Percentiles rank a stretch among this genome's conserved stretches.
phyloP scores from a whole-genome alignment of 768 basidiomycete genomes.

The Russula vinacea region DNA sequence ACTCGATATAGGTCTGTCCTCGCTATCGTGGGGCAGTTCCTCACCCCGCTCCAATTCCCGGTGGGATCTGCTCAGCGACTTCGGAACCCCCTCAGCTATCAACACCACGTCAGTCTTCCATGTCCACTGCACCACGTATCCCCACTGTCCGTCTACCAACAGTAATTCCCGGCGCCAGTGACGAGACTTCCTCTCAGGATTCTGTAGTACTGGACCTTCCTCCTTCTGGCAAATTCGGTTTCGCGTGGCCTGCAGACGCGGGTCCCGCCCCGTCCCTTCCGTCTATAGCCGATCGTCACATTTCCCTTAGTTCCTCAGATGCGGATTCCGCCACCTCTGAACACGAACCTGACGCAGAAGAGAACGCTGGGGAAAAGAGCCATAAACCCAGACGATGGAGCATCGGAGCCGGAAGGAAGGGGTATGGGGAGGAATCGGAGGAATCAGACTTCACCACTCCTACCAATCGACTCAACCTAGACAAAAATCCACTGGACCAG shows the following conservation, averaged over 20 bases:
- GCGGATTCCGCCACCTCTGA: slow-evolving; percentile 52
- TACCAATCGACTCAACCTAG: slow-evolving; percentile 35
- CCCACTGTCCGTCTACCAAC: slow-evolving; percentile 54
- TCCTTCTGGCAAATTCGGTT: slow-evolving; percentile 54
- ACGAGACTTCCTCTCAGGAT: slow-evolving; percentile 43
- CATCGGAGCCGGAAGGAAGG: slow-evolving; percentile 26
- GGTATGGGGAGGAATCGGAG: slow-evolving; percentile 32
- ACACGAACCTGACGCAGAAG: slow-evolving; percentile 35
- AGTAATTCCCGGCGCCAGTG: slow-evolving; percentile 42
- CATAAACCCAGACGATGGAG: slow-evolving; percentile 14
- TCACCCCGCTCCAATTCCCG: slow-evolving; percentile 17
- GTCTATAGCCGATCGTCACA: slow-evolving; percentile 39
- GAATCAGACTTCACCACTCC: slow-evolving; percentile 36
- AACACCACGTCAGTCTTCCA: slow-evolving; percentile 26
- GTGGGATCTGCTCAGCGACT: slow-evolving; percentile 17
- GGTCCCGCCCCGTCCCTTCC: slow-evolving; percentile 41
- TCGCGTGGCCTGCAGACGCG: slow-evolving; percentile 54
- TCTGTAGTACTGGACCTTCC: slow-evolving; percentile 46
- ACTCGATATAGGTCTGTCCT: slow-evolving; percentile 20
- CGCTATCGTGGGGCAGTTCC: slow-evolving; percentile 14
- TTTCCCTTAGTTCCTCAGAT: slow-evolving; percentile 47
- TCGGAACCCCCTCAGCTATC: slow-evolving; percentile 8
- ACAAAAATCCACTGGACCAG: slow-evolving; percentile 37
- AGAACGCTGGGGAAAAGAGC: background rate
- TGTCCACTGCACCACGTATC: slow-evolving; percentile 36